Evolutionary conservation across 345 rosid genomes (phyloP).

Genomic region (Corymbia maculata): DNA sequence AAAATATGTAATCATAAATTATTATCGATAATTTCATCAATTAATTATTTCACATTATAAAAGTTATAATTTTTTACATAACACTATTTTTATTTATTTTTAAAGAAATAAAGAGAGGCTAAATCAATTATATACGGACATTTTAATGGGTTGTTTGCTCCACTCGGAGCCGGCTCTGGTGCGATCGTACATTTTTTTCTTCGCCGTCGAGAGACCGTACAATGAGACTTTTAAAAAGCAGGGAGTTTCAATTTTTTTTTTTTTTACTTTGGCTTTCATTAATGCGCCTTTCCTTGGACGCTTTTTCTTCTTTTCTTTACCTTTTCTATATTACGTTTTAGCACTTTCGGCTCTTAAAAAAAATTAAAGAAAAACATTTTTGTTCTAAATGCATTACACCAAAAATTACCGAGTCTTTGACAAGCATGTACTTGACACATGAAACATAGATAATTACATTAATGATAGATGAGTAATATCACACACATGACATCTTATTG

Average conservation of each 20-base stretch:
- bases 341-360: background rate
- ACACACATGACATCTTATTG: accelerated
- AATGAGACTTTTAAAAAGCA: background rate
- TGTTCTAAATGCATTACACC: background rate
- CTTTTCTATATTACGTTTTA: background rate
- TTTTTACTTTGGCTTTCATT: background rate
- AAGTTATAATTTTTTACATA: too few relatives aligned
- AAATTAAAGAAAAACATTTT: too few relatives aligned
- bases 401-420: background rate
- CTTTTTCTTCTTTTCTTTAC: background rate
- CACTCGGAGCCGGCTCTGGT: background rate
- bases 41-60: too few relatives aligned
- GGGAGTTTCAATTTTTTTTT: background rate
- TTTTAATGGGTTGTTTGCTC: background rate
- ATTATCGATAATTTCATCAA: too few relatives aligned
- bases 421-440: background rate
- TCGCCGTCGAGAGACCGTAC: background rate
- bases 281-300: background rate
- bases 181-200: background rate
- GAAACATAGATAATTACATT: background rate
- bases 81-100: too few relatives aligned
- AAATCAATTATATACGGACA: background rate
- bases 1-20: too few relatives aligned
- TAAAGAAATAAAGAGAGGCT: background rate
- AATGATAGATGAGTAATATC: background rate